Conservation (phyloP, 2,329 filamentous ascomycete genomes). For the Zasmidium citrigriseum region DNA sequence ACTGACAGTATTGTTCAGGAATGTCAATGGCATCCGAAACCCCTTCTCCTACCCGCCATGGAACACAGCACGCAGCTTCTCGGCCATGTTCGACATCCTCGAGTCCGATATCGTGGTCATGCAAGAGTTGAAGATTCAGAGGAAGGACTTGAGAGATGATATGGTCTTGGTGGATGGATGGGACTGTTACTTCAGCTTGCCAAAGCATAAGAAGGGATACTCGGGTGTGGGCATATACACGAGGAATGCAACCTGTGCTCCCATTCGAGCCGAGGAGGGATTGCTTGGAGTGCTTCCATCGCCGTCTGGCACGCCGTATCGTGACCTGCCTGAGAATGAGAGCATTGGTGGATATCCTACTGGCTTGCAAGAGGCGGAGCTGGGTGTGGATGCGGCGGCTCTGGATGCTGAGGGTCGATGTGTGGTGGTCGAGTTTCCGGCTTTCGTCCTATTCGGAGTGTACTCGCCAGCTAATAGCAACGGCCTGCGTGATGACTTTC, state of each 20-base stretch:
- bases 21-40: conserved; percentile 57
- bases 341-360: conserved; percentile 89
- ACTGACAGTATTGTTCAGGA: conserved; percentile 41
- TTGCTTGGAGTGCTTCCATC: conserved; percentile 77
- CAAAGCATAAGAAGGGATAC: conserved; percentile 93
- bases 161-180: conserved; percentile 94
- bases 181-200: conserved; percentile 95
- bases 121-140: conserved; percentile 95
- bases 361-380: conserved; percentile 63
- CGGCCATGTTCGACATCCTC: conserved; percentile 87
- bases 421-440: conserved; percentile 87
- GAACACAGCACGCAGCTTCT: conserved; percentile 49
- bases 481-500: conserved; percentile 78
- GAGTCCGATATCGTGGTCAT: conserved; percentile 92
- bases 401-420: conserved; percentile 92
- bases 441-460: conserved; percentile 88
- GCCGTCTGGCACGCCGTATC: conserved; percentile 69
- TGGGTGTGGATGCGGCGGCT: conserved; percentile 65
- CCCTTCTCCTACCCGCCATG: conserved; percentile 57
- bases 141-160: conserved; percentile 87
- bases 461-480: conserved; percentile 91
- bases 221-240: conserved; percentile 96
- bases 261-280: conserved; percentile 92
- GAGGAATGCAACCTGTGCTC: conserved; percentile 78
- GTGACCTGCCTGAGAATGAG: conserved; percentile 70